These are phyloP conservation scores for Diphasiastrum complanatum DNA, from an alignment of 83 land plant genomes.

Conservation along the genomic window DNA sequence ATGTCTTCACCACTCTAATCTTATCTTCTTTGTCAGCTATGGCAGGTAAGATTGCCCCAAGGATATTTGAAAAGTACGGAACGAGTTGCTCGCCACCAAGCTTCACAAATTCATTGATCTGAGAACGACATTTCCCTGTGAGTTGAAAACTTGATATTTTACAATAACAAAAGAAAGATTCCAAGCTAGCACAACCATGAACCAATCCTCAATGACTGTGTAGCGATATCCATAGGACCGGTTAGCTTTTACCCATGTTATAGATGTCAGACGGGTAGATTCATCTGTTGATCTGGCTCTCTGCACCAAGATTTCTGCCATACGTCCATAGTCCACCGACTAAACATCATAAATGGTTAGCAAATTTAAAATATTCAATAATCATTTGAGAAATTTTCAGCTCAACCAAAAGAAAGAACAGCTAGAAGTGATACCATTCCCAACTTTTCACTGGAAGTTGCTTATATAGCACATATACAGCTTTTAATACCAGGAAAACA, in stretches of 20 bases:
- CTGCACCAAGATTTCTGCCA: constrained; percentile 95
- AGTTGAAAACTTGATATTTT: too few relatives aligned
- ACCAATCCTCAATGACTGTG: too few relatives aligned
- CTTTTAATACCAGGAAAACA: too few relatives aligned
- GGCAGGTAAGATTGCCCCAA: constrained; percentile 90
- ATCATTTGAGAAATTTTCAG: background rate
- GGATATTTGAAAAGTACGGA: constrained; percentile 85
- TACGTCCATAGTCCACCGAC: constrained; percentile 99
- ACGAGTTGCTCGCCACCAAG: constrained; percentile 97
- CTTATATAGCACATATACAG: too few relatives aligned
- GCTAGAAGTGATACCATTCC: too few relatives aligned
- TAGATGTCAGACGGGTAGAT: constrained; percentile 84
- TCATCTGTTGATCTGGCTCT: constrained; percentile 89
- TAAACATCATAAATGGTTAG: constrained; percentile 24
- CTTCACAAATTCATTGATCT: constrained; percentile 98
- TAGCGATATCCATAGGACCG: too few relatives aligned
- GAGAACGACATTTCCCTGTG: constrained; percentile 15
- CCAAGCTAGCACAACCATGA: too few relatives aligned
- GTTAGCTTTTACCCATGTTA: constrained; percentile 97
- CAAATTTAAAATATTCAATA: background rate
- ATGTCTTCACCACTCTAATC: constrained; percentile 94
- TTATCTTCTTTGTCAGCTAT: constrained; percentile 98
- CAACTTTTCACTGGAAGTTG: too few relatives aligned
- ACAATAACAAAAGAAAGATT: too few relatives aligned
- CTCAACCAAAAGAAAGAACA: constrained; percentile 22